A percentile compares a stretch with the other conserved stretches of the same genome.
Conservation (phyloP, 495 filamentous ascomycete genomes). For the Penicillium daleae region DNA sequence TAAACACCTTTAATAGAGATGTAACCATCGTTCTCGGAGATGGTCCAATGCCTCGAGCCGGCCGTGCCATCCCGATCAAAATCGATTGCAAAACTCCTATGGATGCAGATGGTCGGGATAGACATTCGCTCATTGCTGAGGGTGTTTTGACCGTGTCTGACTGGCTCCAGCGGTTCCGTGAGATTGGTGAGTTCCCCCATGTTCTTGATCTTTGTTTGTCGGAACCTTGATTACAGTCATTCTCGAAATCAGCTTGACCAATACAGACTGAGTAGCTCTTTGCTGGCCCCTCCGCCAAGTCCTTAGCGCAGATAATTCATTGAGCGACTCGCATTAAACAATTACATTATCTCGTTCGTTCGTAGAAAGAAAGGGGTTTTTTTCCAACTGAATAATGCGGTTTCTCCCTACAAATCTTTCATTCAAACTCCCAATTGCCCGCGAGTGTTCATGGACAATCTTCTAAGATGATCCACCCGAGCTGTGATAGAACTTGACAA, state of each 20-base stretch:
- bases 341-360: too few relatives aligned
- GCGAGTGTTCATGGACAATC: not conserved
- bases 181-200: not conserved
- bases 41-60: not conserved
- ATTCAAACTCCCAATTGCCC: not conserved
- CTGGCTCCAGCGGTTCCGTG: not conserved
- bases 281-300: too few relatives aligned
- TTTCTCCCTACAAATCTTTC: too few relatives aligned
- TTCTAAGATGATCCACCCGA: not conserved
- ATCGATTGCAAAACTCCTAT: not conserved
- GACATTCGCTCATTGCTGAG: not conserved
- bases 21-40: not conserved
- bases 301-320: too few relatives aligned
- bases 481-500: not conserved
- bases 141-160: not conserved
- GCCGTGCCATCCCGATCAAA: not conserved
- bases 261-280: too few relatives aligned
- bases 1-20: not conserved
- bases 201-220: not conserved
- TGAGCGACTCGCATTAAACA: too few relatives aligned
- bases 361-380: too few relatives aligned
- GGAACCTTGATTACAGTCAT: not conserved
- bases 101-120: not conserved
- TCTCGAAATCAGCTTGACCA: too few relatives aligned
- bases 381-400: too few relatives aligned